Percentiles rank a stretch among this genome's conserved stretches.
phyloP scores from a whole-genome alignment of 2,329 filamentous ascomycete species.

The Curvularia sp. region DNA sequence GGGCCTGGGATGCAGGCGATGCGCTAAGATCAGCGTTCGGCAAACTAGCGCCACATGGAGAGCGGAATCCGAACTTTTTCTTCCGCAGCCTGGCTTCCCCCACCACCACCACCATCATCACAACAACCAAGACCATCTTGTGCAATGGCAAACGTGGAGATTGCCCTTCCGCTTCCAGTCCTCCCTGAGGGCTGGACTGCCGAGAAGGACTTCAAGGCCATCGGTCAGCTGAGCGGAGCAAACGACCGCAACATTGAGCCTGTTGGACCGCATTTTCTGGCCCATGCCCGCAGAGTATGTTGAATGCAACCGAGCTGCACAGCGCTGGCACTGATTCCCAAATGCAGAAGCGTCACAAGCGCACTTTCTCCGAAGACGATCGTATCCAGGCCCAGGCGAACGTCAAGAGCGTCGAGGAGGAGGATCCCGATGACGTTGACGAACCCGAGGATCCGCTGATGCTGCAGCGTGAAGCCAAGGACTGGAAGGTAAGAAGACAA shows the following conservation, averaged over 20 bases:
- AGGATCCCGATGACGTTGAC: conserved; percentile 88
- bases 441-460: conserved; percentile 93
- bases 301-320: neutral
- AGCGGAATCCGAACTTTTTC: conserved; percentile 20
- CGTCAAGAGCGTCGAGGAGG: conserved; percentile 93
- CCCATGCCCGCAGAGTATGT: conserved; percentile 87
- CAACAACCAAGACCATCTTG: conserved; percentile 4
- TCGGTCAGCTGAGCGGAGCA: conserved; percentile 77
- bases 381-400: conserved; percentile 94
- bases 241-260: conserved; percentile 91
- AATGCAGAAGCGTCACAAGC: conserved; percentile 78
- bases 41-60: conserved; percentile 16
- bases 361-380: conserved; percentile 98
- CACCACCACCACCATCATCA: conserved; percentile 17
- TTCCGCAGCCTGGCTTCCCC: conserved; percentile 5
- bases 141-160: conserved; percentile 70
- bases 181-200: conserved; percentile 82
- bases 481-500: conserved; percentile 86
- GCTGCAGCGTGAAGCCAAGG: conserved; percentile 92
- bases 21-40: conserved; percentile 19
- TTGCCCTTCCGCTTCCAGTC: conserved; percentile 72
- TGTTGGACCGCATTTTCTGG: conserved; percentile 96
- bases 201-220: conserved; percentile 90
- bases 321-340: conserved; percentile 23
- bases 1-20: conserved; percentile 13